Conservation (phyloP, 257 asterid species). For the Capsicum baccatum region DNA sequence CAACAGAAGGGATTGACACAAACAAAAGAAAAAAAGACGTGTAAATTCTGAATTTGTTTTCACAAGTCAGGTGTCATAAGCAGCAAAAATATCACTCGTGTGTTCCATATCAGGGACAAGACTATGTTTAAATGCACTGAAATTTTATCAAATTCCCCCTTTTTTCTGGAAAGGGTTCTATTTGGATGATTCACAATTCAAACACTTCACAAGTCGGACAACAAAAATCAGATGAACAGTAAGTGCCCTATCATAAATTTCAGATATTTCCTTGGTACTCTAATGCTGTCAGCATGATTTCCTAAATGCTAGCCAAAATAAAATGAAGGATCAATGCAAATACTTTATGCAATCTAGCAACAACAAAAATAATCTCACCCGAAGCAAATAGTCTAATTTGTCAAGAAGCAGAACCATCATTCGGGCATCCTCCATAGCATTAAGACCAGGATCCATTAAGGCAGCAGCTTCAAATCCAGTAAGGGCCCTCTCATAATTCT, state of each 20-base stretch:
- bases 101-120: background rate
- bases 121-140: background rate
- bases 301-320: constrained; percentile 22
- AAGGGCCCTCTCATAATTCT: constrained; percentile 94
- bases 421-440: constrained; percentile 73
- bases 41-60: no score
- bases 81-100: background rate
- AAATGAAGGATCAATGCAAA: background rate
- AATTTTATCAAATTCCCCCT: constrained; percentile 18
- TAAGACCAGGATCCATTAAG: constrained; percentile 82
- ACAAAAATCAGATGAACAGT: constrained; percentile 9
- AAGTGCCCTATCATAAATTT: background rate
- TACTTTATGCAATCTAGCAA: constrained; percentile 21
- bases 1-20: constrained; percentile 15
- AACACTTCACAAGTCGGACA: background rate
- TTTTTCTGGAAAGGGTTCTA: background rate
- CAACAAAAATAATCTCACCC: constrained; percentile 51
- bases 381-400: constrained; percentile 64
- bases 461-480: constrained; percentile 99
- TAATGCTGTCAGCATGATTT: background rate
- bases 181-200: constrained; percentile 2
- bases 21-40: background rate
- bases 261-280: background rate
- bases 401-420: constrained; percentile 75
- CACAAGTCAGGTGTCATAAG: constrained; percentile 12